Percentiles rank a stretch among this genome's conserved stretches.
These are phyloP conservation scores for Fusarium foetens DNA, from an alignment of 2,329 filamentous ascomycete species.

Conservation along the genomic window DNA sequence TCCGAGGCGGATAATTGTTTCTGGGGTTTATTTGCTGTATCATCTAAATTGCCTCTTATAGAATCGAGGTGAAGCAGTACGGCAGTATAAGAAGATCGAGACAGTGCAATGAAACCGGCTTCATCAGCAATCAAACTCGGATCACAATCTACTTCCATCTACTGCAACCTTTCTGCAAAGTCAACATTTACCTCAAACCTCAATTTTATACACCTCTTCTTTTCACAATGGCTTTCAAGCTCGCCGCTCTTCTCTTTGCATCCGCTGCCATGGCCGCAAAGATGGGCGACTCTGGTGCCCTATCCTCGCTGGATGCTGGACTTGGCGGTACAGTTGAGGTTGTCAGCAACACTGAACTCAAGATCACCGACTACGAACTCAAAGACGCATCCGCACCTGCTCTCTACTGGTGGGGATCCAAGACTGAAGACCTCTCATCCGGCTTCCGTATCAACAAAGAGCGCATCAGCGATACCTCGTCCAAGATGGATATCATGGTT, in stretches of 20 bases:
- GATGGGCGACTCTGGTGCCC: neutral
- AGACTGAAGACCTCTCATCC: neutral
- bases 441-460: slow-evolving; percentile 2
- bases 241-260: neutral
- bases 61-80: neutral
- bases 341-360: neutral
- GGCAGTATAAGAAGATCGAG: neutral
- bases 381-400: neutral
- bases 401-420: slow-evolving; percentile 5
- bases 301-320: neutral
- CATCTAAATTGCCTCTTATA: neutral
- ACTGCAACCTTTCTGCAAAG: neutral
- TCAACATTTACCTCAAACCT: neutral
- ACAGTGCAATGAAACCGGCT: no score
- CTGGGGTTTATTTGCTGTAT: neutral
- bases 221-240: neutral
- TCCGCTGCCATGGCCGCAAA: neutral
- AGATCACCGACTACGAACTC: neutral
- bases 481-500: neutral
- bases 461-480: neutral
- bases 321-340: neutral
- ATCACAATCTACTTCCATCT: neutral
- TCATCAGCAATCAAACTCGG: neutral
- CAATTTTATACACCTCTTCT: neutral
- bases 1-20: neutral